phyloP scores from a whole-genome alignment of 2,329 filamentous ascomycete species.

The Ceratocystis variospora region DNA sequence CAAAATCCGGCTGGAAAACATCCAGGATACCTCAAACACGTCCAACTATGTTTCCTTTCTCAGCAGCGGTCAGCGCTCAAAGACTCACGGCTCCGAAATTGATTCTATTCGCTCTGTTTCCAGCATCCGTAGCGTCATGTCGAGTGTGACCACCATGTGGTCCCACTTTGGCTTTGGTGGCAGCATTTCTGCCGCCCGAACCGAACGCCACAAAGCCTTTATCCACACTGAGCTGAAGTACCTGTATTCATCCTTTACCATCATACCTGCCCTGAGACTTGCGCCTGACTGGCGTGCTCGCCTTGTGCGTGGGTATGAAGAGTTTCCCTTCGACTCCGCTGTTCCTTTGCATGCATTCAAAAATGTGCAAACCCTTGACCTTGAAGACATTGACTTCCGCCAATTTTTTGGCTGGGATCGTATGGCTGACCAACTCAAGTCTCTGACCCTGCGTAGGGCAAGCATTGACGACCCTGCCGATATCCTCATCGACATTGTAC shows the following conservation, averaged over 20 bases:
- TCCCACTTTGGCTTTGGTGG: constrained; percentile 71
- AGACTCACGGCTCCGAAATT: constrained; percentile 65
- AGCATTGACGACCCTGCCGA: constrained; percentile 82
- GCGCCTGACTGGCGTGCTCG: constrained; percentile 87
- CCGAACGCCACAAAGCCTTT: constrained; percentile 78
- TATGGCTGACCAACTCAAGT: constrained; percentile 79
- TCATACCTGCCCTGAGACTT: constrained; percentile 81
- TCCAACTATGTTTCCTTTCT: constrained; percentile 95
- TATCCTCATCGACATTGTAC: constrained; percentile 77
- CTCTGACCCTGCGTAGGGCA: constrained; percentile 75
- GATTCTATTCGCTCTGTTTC: constrained; percentile 92
- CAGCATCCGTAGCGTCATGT: constrained; percentile 94
- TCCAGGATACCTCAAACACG: constrained; percentile 73
- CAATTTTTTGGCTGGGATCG: constrained; percentile 97
- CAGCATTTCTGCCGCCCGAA: constrained; percentile 65
- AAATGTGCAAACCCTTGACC: constrained; percentile 84
- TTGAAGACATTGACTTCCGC: constrained; percentile 89
- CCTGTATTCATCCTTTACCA: constrained; percentile 94
- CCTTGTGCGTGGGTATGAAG: constrained; percentile 84
- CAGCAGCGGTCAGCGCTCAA: constrained; percentile 65
- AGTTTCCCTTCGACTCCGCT: constrained; percentile 94
- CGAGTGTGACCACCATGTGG: constrained; percentile 89
- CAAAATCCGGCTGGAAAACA: constrained; percentile 89
- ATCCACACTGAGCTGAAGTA: constrained; percentile 84
- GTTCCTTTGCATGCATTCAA: constrained; percentile 97